Conservation (phyloP, 306 rosid species). For the Begonia peltatifolia region DNA sequence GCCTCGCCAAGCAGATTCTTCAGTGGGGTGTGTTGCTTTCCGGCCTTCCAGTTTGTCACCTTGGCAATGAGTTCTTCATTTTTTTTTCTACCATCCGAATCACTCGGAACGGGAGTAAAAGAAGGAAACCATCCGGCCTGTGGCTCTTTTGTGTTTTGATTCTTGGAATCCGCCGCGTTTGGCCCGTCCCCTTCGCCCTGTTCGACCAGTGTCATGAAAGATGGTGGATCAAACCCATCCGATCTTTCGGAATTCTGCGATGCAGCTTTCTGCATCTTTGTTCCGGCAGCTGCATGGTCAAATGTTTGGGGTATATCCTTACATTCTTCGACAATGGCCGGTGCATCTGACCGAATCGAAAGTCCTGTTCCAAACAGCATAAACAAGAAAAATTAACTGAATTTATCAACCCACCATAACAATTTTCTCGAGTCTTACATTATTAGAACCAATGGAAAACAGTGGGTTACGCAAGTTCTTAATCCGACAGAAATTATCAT, state of each 20-base stretch:
- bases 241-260: conserved; percentile 30
- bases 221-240: conserved; percentile 61
- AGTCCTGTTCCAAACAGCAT: conserved; percentile 36
- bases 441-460: too few species aligned
- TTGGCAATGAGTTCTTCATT: conserved; percentile 75
- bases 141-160: conserved; percentile 16
- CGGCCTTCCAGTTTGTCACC: conserved; percentile 70
- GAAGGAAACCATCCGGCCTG: conserved; percentile 86
- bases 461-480: too few species aligned
- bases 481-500: too few species aligned
- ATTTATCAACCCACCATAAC: too few species aligned
- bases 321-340: conserved; percentile 22
- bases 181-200: conserved; percentile 13
- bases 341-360: conserved; percentile 58
- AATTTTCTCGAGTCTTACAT: too few species aligned
- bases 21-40: conserved; percentile 64
- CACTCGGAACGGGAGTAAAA: conserved; percentile 35
- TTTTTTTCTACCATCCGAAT: conserved; percentile 57
- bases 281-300: conserved; percentile 8
- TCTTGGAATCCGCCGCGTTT: conserved; percentile 25
- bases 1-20: conserved; percentile 79
- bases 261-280: conserved; percentile 16
- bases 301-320: conserved; percentile 14
- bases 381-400: conserved; percentile 6
- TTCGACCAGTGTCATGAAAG: conserved; percentile 76